Percentiles rank a stretch among this genome's conserved stretches.
Conservation (phyloP, 2,329 filamentous ascomycete species). For the Beauveria caledonica region DNA sequence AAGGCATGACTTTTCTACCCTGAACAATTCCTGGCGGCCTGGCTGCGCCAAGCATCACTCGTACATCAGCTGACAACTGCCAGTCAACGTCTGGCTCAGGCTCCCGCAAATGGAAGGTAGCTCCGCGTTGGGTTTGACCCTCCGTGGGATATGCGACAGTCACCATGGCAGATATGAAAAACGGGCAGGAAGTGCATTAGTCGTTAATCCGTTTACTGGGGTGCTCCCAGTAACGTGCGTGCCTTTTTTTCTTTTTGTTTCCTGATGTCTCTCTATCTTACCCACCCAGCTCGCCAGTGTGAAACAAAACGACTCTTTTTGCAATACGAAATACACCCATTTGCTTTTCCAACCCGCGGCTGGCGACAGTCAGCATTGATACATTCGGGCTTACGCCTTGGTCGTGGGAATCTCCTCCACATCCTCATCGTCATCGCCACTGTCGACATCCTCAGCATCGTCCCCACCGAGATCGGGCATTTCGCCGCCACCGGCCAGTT, state of each 20-base stretch:
- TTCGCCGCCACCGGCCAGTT: conserved; percentile 56
- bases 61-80: no score
- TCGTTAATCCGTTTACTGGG: conserved; percentile 6
- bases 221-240: conserved; percentile 5
- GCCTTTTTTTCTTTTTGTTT: conserved; percentile 2
- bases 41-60: no score
- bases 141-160: background rate
- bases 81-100: background rate
- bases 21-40: no score
- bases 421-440: conserved; percentile 51
- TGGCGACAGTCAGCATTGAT: conserved; percentile 5
- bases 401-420: conserved; percentile 42
- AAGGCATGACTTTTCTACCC: no score
- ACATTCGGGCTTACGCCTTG: conserved; percentile 17
- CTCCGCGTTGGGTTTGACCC: no score
- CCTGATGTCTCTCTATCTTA: conserved; percentile 7
- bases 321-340: conserved; percentile 1
- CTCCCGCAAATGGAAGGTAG: background rate
- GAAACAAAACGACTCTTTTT: conserved; percentile 10
- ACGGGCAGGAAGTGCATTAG: background rate
- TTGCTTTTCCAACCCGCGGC: conserved; percentile 10
- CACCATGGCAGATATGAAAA: background rate
- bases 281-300: conserved; percentile 4
- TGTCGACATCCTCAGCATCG: conserved; percentile 40
- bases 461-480: conserved; percentile 37